Conservation (phyloP, 306 rosid genomes). For the Aeschynomene evenia region DNA sequence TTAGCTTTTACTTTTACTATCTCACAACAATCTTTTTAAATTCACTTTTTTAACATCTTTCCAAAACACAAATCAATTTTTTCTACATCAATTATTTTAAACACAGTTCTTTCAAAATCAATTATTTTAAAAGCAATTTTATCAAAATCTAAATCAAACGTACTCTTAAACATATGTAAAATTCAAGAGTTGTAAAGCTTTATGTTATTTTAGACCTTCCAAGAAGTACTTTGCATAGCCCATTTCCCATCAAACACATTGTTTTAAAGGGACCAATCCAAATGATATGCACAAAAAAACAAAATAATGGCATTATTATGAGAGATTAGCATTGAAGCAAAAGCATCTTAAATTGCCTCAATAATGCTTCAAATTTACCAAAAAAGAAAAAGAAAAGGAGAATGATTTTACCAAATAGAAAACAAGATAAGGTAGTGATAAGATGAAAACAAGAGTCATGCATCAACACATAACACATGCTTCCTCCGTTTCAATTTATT, state of each 20-base stretch:
- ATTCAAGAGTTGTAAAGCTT: not conserved
- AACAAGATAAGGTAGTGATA: too few species aligned
- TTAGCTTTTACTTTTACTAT: too few species aligned
- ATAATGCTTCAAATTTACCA: not conserved
- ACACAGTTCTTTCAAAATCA: too few species aligned
- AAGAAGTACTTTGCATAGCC: not conserved
- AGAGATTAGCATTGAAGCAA: not conserved
- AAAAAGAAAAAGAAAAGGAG: too few species aligned
- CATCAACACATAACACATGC: not conserved
- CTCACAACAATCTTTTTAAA: too few species aligned
- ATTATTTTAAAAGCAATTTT: too few species aligned
- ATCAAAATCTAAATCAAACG: too few species aligned
- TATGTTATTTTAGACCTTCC: not conserved
- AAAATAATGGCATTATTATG: not conserved
- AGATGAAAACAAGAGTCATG: not conserved
- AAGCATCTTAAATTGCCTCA: slow-evolving; percentile 1
- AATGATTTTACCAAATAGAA: not conserved
- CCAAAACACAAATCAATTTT: too few species aligned
- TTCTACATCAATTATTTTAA: too few species aligned
- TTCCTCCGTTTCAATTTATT: too few species aligned
- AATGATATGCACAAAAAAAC: not conserved
- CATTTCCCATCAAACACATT: not conserved
- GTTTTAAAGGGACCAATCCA: not conserved
- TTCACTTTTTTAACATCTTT: too few species aligned
- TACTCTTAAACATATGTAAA: too few species aligned